These are phyloP conservation scores for Myrmaecium sp. DNA, from an alignment of 2,329 filamentous ascomycete genomes.

Conservation along the genomic window DNA sequence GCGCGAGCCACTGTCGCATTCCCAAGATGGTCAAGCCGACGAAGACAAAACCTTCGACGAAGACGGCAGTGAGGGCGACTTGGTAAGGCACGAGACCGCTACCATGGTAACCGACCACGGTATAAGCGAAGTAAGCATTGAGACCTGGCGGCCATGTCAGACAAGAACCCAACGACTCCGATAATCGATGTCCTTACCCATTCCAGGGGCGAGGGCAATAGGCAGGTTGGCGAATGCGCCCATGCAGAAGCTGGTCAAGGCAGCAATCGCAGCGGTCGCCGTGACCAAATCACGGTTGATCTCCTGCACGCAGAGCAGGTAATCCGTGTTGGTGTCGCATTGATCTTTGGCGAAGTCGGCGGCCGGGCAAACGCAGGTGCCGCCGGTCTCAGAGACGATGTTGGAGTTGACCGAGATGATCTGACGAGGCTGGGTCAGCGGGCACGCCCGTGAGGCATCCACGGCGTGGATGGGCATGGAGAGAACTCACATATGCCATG, in stretches of 20 bases:
- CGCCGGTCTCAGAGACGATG: constrained; percentile 55
- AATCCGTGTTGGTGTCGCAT: constrained; percentile 40
- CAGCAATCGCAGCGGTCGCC: constrained; percentile 67
- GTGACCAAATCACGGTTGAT: constrained; percentile 69
- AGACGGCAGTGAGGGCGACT: constrained; percentile 69
- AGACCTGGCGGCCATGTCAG: constrained; percentile 21
- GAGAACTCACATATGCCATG: constrained; percentile 20
- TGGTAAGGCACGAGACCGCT: constrained; percentile 55
- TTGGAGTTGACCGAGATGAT: constrained; percentile 55
- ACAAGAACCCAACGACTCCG: no score
- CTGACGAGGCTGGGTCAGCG: no score
- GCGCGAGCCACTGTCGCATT: constrained; percentile 59
- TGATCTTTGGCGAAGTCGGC: constrained; percentile 30
- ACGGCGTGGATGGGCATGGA: constrained; percentile 13
- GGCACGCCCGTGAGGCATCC: constrained; percentile 72
- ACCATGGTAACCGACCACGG: constrained; percentile 62
- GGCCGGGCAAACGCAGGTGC: constrained; percentile 55
- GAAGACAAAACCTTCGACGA: constrained; percentile 78
- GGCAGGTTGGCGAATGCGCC: constrained; percentile 70
- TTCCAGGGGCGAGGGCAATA: constrained; percentile 54
- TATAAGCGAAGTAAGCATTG: constrained; percentile 78
- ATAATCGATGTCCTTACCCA: constrained; percentile 42
- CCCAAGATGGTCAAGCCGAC: constrained; percentile 57
- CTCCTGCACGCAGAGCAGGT: constrained; percentile 42
- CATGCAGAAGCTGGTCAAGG: constrained; percentile 67